Conservation (phyloP, 306 rosid species). For the Fragaria iinumae region DNA sequence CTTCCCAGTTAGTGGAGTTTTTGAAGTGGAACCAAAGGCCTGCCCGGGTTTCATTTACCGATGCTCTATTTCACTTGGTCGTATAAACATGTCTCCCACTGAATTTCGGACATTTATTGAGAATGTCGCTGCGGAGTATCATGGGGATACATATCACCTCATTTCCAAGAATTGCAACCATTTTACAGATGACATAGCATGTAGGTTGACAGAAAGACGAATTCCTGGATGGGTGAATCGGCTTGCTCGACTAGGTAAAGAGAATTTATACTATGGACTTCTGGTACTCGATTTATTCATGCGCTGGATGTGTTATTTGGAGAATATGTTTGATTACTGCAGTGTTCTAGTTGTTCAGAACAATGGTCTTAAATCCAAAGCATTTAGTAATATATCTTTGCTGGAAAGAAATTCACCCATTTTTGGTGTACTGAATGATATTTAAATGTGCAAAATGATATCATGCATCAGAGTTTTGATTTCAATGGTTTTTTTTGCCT, state of each 20-base stretch:
- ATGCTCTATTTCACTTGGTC: constrained; percentile 69
- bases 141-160: constrained; percentile 96
- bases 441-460: background rate
- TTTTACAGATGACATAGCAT: constrained; percentile 72
- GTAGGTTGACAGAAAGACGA: constrained; percentile 63
- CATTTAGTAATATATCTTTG: background rate
- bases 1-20: constrained; percentile 89
- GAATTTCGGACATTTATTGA: constrained; percentile 74
- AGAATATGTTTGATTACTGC: background rate
- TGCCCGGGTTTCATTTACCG: constrained; percentile 91
- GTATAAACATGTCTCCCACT: constrained; percentile 41
- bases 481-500: background rate
- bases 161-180: constrained; percentile 95
- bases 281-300: constrained; percentile 8
- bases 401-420: constrained; percentile 9
- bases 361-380: background rate
- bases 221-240: constrained; percentile 98
- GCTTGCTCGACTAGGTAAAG: constrained; percentile 86
- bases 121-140: constrained; percentile 72
- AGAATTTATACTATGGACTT: constrained; percentile 11
- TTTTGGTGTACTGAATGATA: background rate
- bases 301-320: background rate
- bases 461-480: background rate
- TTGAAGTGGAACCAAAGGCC: constrained; percentile 85
- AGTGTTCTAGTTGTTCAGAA: background rate